Evolutionary conservation across 805 yeast genomes (phyloP).

Genomic region (Metschnikowia baotianmanensis): DNA sequence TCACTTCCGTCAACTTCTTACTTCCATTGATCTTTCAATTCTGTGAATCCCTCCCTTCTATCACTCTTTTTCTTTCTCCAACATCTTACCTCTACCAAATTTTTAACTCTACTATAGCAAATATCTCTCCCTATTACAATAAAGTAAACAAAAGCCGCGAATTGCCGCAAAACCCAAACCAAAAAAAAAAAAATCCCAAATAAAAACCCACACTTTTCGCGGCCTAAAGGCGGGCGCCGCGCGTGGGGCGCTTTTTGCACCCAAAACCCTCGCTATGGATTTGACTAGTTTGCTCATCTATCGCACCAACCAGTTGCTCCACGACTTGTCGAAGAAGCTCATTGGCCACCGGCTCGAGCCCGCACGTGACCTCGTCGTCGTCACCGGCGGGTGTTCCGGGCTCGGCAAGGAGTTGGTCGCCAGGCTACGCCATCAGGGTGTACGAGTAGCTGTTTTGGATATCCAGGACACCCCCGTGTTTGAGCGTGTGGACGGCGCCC

Average conservation of each 20-base stretch:
- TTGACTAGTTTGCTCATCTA: conserved; percentile 12
- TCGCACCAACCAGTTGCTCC: conserved; percentile 12
- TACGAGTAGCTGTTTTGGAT: conserved; percentile 68
- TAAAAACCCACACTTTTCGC: not conserved
- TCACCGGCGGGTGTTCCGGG: conserved; percentile 87
- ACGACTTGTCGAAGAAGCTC: conserved; percentile 9
- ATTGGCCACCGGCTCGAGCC: conserved; percentile 55
- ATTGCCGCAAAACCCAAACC: too few species aligned
- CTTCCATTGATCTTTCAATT: too few species aligned
- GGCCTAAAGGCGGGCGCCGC: conserved; percentile 1
- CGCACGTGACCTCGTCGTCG: conserved; percentile 56
- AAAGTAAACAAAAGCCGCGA: too few species aligned
- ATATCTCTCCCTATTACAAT: too few species aligned
- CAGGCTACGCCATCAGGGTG: conserved; percentile 41
- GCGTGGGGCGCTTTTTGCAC: conserved; percentile 10
- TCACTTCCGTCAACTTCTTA: too few species aligned
- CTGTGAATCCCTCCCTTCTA: too few species aligned
- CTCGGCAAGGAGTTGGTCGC: conserved; percentile 65
- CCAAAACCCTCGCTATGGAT: conserved; percentile 13
- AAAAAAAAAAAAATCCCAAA: not conserved
- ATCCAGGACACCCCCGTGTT: conserved; percentile 40
- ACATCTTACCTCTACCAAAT: too few species aligned
- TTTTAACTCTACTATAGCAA: too few species aligned
- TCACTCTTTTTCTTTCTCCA: too few species aligned
- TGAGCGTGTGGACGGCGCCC: conserved; percentile 38